Evolutionary conservation across 2,329 filamentous ascomycete species (phyloP).

Genomic region (Bipolaris bicolor): DNA sequence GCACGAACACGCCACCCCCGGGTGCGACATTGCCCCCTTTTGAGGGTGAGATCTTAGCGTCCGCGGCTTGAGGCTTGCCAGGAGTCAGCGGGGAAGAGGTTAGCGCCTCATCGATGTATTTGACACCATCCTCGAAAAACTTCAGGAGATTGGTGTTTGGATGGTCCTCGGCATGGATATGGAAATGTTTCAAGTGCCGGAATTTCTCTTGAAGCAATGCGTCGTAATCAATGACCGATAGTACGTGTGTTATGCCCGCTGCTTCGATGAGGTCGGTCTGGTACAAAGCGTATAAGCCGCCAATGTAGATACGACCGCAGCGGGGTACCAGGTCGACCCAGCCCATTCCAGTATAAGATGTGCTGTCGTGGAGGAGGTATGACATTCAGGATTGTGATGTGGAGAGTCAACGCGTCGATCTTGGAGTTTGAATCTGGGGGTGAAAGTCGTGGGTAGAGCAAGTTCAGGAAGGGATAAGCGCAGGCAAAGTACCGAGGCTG

Average conservation of each 20-base stretch:
- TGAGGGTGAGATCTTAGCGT: background rate
- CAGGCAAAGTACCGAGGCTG: slow-evolving; percentile 6
- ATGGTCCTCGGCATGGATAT: slow-evolving; percentile 42
- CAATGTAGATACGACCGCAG: slow-evolving; percentile 48
- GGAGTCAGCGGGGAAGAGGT: background rate
- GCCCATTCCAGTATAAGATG: slow-evolving; percentile 43
- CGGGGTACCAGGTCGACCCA: slow-evolving; percentile 49
- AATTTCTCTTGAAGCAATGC: slow-evolving; percentile 35
- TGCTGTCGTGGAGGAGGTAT: slow-evolving; percentile 42
- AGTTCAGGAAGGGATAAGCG: background rate
- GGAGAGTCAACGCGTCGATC: background rate
- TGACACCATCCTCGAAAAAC: slow-evolving; percentile 29
- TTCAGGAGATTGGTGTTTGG: slow-evolving; percentile 41
- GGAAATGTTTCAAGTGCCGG: slow-evolving; percentile 37
- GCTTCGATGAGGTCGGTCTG: slow-evolving; percentile 45
- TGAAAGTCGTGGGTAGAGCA: background rate
- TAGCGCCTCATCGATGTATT: slow-evolving; percentile 36
- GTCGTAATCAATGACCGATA: slow-evolving; percentile 45
- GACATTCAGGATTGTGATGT: slow-evolving; percentile 25
- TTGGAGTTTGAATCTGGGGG: background rate
- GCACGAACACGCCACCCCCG: slow-evolving; percentile 39
- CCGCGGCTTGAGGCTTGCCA: no score
- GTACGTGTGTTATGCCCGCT: slow-evolving; percentile 42
- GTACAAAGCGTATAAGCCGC: slow-evolving; percentile 52
- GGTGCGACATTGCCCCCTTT: background rate